Conservation (phyloP, 306 rosid genomes). For the Cyamopsis tetragonoloba region DNA sequence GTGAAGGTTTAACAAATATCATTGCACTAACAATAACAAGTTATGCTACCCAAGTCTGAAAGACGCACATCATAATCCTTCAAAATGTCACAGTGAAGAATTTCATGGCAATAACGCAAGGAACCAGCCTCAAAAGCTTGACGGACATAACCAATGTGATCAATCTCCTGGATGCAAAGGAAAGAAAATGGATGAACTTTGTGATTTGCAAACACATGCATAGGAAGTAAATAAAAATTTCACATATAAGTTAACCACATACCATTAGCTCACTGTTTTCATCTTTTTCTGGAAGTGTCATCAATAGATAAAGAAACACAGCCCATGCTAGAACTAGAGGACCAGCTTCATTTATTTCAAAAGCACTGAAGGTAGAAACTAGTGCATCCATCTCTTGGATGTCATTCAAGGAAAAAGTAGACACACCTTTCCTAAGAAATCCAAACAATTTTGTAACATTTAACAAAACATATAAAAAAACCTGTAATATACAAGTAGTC, state of each 20-base stretch:
- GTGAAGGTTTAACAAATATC: conserved; percentile 23
- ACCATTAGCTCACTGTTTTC: conserved; percentile 62
- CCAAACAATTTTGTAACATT: conserved; percentile 28
- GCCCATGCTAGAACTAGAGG: conserved; percentile 93
- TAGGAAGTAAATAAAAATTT: conserved; percentile 15
- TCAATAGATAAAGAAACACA: conserved; percentile 71
- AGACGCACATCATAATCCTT: conserved; percentile 77
- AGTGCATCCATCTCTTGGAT: conserved; percentile 84
- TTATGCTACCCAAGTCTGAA: conserved; percentile 27
- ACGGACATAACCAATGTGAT: conserved; percentile 85
- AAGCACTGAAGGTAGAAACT: conserved; percentile 60
- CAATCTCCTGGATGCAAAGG: conserved; percentile 65
- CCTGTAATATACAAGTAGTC: background rate
- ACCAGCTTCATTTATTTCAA: conserved; percentile 75
- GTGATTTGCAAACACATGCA: conserved; percentile 6
- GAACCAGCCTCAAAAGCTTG: conserved; percentile 84
- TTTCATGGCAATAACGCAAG: conserved; percentile 57
- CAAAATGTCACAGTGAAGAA: conserved; percentile 73
- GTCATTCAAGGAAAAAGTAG: conserved; percentile 51
- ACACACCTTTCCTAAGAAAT: conserved; percentile 53
- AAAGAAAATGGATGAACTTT: conserved; percentile 24
- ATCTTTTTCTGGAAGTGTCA: conserved; percentile 82
- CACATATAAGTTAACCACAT: conserved; percentile 27
- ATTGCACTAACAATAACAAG: conserved; percentile 18
- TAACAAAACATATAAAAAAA: conserved; percentile 4